phyloP scores from a whole-genome alignment of 1,139 yeast genomes.

The Diutina mesorugosa region DNA sequence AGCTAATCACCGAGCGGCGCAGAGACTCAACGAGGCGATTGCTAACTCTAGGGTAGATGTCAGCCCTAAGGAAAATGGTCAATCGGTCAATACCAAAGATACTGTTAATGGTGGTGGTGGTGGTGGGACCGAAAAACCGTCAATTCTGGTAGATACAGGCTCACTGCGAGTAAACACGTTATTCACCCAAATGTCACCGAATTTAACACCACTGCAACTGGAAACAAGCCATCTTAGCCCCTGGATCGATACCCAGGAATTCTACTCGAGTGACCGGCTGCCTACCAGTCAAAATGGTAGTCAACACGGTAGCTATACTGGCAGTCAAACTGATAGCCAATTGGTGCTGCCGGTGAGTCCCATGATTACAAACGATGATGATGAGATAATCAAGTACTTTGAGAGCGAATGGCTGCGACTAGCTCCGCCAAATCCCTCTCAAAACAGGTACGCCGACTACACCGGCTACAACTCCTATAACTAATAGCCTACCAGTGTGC shows the following conservation, averaged over 20 bases:
- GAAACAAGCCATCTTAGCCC: background rate
- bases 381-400: background rate
- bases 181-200: background rate
- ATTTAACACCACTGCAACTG: background rate
- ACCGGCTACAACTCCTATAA: too few relatives aligned
- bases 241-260: background rate
- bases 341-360: background rate
- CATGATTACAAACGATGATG: background rate
- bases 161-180: background rate
- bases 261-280: too few relatives aligned
- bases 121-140: background rate
- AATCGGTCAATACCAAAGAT: too few relatives aligned
- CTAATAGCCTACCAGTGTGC: too few relatives aligned
- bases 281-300: too few relatives aligned
- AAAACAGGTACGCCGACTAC: too few relatives aligned
- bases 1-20: background rate
- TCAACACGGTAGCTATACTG: too few relatives aligned
- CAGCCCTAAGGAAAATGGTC: background rate
- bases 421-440: too few relatives aligned
- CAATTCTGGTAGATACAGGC: background rate
- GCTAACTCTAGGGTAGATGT: background rate
- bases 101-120: too few relatives aligned
- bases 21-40: background rate
- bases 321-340: background rate
- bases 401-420: background rate